Base-by-base conservation (phyloP, 306 rosid genomes). In the Bauhinia variegata region DNA sequence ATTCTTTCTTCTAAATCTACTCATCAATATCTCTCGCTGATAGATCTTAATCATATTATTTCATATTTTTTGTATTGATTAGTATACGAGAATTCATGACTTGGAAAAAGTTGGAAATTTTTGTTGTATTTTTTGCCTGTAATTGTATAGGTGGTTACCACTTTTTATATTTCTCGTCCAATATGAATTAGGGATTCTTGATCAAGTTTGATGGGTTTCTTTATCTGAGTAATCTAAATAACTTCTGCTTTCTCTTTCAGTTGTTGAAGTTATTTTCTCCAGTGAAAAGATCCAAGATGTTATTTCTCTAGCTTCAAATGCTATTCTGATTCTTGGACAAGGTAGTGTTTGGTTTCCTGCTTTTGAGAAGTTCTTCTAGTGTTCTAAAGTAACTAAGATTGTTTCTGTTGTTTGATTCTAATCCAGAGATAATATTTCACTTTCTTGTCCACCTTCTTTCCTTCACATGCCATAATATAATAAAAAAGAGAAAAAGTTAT, bases 261-360 rank as follows among this genome's bases (percentile, higher is more conserved):
- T 76, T 84, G 55, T 63, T 70, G 87, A 65, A 48, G 79, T 83
- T 74, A 69, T 92, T 79, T 92, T 92, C 75, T 60, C 87, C 7
- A 46, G 89, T 42, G 98, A 92, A 79, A 84, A 80, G 87, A 84
- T 89, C 74, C 92, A 85, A 74, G 96, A 89, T 77, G 67, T 92
- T 68, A 74, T 79, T 55, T 79, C 95, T 72, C 57, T 84, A 68
- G 72, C 88, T 65, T 46, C 89, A 52, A 87, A 92, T 72, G 83
- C 92, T 58, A 44, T 89, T 82, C 62, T 92, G 82, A 68, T 89
- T 83, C 93, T 89, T 72, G 98, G 95, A 84, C 91, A 92, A 87
- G 98, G 98, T 92, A 85, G 62, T 62, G 47, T 52, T 68, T 53
- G 8, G 33, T 69, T 47, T 15, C 5, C 8, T 55, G 11, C 28